These are phyloP conservation scores for Tetrapisispora phaffii DNA, from an alignment of 805 yeast species.

Conservation along the genomic window DNA sequence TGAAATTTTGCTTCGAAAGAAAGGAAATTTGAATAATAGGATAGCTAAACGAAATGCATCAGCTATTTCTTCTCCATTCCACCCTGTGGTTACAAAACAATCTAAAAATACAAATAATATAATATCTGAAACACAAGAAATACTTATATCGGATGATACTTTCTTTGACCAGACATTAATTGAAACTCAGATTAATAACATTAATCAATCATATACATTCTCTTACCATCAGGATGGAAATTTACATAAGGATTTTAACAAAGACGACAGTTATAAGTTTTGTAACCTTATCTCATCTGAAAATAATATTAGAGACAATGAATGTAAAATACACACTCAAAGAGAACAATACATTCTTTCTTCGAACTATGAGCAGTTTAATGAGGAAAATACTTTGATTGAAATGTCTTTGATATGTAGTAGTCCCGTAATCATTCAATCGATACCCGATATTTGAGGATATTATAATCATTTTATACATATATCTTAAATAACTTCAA, in stretches of 20 bases:
- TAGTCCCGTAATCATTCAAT: neutral
- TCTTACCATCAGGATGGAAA: neutral
- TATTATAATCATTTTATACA: too few relatives aligned
- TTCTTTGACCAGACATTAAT: neutral
- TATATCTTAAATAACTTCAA: neutral
- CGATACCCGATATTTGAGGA: neutral
- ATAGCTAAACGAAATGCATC: neutral
- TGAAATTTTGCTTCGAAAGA: neutral
- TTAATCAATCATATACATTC: neutral
- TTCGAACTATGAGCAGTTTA: neutral
- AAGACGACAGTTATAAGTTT: too few relatives aligned
- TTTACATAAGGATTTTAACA: neutral
- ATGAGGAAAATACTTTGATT: neutral
- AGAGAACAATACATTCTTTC: neutral
- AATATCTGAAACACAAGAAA: neutral
- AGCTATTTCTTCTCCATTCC: neutral
- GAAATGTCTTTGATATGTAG: neutral
- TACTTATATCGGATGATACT: neutral
- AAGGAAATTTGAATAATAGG: too few relatives aligned
- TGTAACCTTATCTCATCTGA: neutral
- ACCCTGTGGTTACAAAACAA: neutral
- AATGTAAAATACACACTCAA: neutral
- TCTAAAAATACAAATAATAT: neutral
- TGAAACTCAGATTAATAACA: neutral
- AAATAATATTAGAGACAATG: neutral